Percentiles rank a stretch among this genome's conserved stretches.
Evolutionary conservation across 2,329 filamentous ascomycete species (phyloP).

Genomic region (Ascochyta fabae): DNA sequence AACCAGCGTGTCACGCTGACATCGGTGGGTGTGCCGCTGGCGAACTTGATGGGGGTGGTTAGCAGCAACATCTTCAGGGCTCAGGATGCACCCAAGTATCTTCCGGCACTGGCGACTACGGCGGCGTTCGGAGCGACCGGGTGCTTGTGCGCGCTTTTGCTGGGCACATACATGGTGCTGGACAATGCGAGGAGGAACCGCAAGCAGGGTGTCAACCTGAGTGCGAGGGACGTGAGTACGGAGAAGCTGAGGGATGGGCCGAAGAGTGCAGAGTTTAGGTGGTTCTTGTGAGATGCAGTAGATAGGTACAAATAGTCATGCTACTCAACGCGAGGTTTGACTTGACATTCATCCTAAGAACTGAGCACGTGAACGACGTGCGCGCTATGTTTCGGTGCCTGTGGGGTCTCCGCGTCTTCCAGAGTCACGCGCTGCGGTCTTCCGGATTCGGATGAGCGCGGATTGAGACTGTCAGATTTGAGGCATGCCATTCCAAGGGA

Average conservation of each 20-base stretch:
- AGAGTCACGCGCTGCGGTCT: constrained; percentile 8
- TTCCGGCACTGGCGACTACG: constrained; percentile 69
- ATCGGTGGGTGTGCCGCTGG: constrained; percentile 73
- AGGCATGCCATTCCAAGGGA: not conserved
- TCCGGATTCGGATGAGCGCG: not conserved
- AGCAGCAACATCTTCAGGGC: constrained; percentile 71
- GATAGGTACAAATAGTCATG: not conserved
- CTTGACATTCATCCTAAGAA: not conserved
- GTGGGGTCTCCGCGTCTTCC: constrained; percentile 1
- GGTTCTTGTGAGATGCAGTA: constrained; percentile 44
- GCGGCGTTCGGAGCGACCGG: constrained; percentile 69
- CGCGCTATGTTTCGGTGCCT: not conserved
- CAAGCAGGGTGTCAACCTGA: constrained; percentile 61
- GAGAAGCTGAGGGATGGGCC: constrained; percentile 55
- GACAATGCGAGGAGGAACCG: constrained; percentile 69
- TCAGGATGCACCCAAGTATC: constrained; percentile 70
- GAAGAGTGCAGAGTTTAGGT: constrained; percentile 52
- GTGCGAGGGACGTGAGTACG: constrained; percentile 58
- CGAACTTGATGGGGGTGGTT: constrained; percentile 78
- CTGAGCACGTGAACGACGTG: not conserved
- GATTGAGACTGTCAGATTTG: not conserved
- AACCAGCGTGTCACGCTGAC: constrained; percentile 73
- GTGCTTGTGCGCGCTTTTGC: constrained; percentile 59
- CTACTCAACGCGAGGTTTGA: not conserved
- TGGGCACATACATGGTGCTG: constrained; percentile 68